These are phyloP conservation scores for Kwoniella shivajii DNA, from an alignment of 1,284 basidiomycete genomes.

Conservation along the genomic window DNA sequence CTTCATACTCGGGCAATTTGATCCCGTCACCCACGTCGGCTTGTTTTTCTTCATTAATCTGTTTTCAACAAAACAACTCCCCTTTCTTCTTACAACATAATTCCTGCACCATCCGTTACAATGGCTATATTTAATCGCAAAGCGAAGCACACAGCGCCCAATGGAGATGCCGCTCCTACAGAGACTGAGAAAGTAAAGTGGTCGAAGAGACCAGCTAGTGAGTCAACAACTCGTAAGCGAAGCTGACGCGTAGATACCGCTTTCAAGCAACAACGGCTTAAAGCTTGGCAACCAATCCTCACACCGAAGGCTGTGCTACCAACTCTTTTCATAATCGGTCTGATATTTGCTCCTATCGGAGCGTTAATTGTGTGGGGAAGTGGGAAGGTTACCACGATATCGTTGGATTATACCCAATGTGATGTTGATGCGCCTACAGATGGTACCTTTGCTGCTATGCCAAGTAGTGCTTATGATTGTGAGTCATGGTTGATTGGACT, in stretches of 20 bases:
- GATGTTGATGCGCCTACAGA: constrained; percentile 63
- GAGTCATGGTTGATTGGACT: constrained; percentile 36
- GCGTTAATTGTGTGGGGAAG: constrained; percentile 90
- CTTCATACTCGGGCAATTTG: no score
- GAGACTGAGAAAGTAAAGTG: constrained; percentile 80
- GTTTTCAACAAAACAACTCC: not conserved
- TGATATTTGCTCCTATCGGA: constrained; percentile 95
- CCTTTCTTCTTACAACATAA: not conserved
- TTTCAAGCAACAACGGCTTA: constrained; percentile 98
- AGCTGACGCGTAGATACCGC: constrained; percentile 71
- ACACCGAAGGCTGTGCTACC: constrained; percentile 97
- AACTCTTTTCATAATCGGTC: constrained; percentile 89
- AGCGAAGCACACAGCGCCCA: constrained; percentile 31
- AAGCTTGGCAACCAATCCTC: constrained; percentile 99
- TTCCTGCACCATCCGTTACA: constrained; percentile 1
- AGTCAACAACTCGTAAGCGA: constrained; percentile 46
- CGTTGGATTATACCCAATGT: constrained; percentile 93
- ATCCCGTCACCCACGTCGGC: constrained; percentile 3
- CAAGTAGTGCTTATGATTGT: constrained; percentile 71
- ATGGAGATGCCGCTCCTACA: constrained; percentile 23
- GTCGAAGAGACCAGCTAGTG: constrained; percentile 85
- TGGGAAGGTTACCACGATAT: constrained; percentile 85
- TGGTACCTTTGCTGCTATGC: constrained; percentile 62
- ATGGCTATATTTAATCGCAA: constrained; percentile 53
- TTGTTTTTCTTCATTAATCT: not conserved